Evolutionary conservation across 805 yeast species (phyloP), one percentile per base, ranked within the genome.

Genomic region (Candida tammaniensis): DNA sequence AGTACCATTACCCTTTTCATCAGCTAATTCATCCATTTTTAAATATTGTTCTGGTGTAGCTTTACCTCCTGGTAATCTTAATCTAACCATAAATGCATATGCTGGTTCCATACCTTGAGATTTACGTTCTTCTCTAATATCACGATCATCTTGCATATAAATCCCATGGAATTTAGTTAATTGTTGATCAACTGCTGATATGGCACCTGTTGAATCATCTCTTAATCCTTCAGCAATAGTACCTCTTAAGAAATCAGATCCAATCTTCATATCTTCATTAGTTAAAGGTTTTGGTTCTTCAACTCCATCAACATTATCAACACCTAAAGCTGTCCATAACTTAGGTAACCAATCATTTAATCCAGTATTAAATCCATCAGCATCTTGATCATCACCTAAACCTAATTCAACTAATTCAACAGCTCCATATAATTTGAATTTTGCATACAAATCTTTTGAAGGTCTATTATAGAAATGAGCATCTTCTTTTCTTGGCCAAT

Each of bases 121-220:
- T 65, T 89, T 91, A 55, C 97, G 81, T 49, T 85, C 83, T 37
- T 91, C 98, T 60, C 98, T 78, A 40, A 91, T 71, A 61, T 91
- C 98, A 69, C 98, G 86, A 59, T 91, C 98, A 61, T 91, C 98
- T 68, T 91, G 98, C 95, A 91, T 87, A 61, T 91, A 91, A 48
- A 88, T 87, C 65, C 98, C 98, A 61, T 91, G 98, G 78, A 91
- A 91, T 64, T 91, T 91, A 47, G 97, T 88, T 59, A 91, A 64
- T 64, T 89, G 97, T 64, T 88, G 95, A 62, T 88, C 97, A 38
- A 77, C 76, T 10, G 96, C 93, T 45, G 83, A 75, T 46, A 91
- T 85, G 11, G 96, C 89, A 44, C 97, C 96, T 7, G 98, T 91
- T 4, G 87, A 71, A 38, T 74, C 72, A 57, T 91, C 97, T 37